These are phyloP conservation scores for Cyclotella baltica DNA, from an alignment of 108 stramenopile genomes.

Conservation along the genomic window DNA sequence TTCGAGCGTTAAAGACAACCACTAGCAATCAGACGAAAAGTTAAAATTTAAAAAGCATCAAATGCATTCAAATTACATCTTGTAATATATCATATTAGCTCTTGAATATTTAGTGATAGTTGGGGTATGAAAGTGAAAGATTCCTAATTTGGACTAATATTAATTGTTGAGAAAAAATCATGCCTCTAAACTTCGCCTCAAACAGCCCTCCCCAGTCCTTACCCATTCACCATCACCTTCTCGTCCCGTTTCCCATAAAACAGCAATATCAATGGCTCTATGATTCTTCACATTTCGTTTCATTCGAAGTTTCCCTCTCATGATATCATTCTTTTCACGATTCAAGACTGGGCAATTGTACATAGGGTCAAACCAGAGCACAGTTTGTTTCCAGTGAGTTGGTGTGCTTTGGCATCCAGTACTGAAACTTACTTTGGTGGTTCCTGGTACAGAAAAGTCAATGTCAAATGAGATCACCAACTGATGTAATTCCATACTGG, in stretches of 20 bases:
- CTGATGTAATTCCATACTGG: conserved; percentile 56
- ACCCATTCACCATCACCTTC: conserved; percentile 28
- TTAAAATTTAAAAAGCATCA: too few species aligned
- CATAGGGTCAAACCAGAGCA: conserved; percentile 71
- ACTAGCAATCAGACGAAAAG: too few species aligned
- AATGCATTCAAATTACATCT: too few species aligned
- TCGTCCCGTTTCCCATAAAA: conserved; percentile 55
- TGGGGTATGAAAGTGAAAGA: too few species aligned
- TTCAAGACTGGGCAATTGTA: conserved; percentile 51
- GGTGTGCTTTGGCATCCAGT: conserved; percentile 79
- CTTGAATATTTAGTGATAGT: too few species aligned
- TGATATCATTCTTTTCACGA: conserved; percentile 20
- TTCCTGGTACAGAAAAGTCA: conserved; percentile 66
- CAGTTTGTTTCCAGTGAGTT: conserved; percentile 93
- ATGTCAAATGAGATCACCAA: conserved; percentile 88
- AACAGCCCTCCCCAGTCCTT: conserved; percentile 34
- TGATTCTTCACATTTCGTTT: conserved; percentile 52
- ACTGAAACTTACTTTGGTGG: conserved; percentile 66
- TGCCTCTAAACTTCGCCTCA: conserved; percentile 48
- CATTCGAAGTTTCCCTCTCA: conserved; percentile 58
- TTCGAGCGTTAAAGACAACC: too few species aligned
- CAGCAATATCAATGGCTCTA: conserved; percentile 59
- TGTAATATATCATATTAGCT: too few species aligned
- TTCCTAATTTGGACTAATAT: too few species aligned
- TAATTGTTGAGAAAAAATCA: too few species aligned